phyloP scores from a whole-genome alignment of 495 filamentous ascomycete genomes.

The Hypoxylon fuscum region DNA sequence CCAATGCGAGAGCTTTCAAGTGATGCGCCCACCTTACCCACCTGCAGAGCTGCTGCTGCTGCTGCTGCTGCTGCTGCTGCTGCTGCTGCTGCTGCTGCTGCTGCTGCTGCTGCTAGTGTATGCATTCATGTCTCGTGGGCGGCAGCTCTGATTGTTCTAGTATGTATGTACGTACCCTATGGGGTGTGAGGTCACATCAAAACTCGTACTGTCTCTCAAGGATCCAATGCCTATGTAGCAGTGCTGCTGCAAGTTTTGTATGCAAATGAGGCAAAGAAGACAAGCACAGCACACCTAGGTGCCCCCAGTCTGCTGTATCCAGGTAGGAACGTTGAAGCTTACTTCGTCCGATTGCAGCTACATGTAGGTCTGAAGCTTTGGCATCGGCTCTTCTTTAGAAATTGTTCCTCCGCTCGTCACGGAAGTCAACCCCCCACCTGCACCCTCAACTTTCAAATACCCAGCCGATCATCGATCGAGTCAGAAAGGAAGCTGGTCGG shows the following conservation, averaged over 20 bases:
- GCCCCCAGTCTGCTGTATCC: conserved; percentile 17
- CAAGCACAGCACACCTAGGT: background rate
- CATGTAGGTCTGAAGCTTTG: conserved; percentile 11
- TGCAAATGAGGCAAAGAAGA: conserved; percentile 20
- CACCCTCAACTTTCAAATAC: conserved; percentile 34
- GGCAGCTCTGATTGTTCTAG: conserved; percentile 11
- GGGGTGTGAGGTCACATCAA: conserved; percentile 31
- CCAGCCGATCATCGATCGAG: conserved; percentile 43
- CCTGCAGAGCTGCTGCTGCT: conserved; percentile 40
- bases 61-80: conserved; percentile 18
- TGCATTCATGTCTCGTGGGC: conserved; percentile 32
- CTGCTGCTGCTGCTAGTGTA: conserved; percentile 25
- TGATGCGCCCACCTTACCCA: conserved; percentile 43
- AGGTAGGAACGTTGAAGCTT: conserved; percentile 28
- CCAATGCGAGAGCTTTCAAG: conserved; percentile 42
- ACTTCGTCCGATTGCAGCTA: conserved; percentile 28
- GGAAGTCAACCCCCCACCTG: conserved; percentile 9
- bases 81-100: conserved; percentile 20
- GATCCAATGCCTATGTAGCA: conserved; percentile 7
- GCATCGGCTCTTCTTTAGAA: conserved; percentile 33
- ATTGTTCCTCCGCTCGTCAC: conserved; percentile 20
- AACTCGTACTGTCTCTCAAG: conserved; percentile 13
- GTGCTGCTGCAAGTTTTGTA: conserved; percentile 27
- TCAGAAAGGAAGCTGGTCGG: conserved; percentile 45
- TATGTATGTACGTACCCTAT: conserved; percentile 9